Percentiles rank a stretch among this genome's conserved stretches.
Conservation (phyloP, 1,139 yeast genomes). For the Nakaseomyces nivariensis region DNA sequence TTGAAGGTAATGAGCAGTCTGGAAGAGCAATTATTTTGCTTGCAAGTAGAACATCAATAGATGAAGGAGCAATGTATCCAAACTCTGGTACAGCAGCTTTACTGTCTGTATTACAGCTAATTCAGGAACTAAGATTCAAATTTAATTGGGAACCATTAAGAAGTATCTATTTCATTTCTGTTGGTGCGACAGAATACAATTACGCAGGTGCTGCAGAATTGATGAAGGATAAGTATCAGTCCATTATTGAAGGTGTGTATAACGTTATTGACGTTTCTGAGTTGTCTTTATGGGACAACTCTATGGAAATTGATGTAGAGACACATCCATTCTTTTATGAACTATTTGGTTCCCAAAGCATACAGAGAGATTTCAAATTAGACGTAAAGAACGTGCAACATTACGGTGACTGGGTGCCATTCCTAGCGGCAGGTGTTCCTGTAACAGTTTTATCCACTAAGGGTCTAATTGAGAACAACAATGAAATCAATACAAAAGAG, state of each 20-base stretch:
- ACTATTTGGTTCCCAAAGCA: slow-evolving; percentile 22
- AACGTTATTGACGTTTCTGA: slow-evolving; percentile 59
- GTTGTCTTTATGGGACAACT: slow-evolving; percentile 41
- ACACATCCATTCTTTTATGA: slow-evolving; percentile 60
- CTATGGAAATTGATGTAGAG: slow-evolving; percentile 51
- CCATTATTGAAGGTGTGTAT: slow-evolving; percentile 52
- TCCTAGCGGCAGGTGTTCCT: slow-evolving; percentile 38
- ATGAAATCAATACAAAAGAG: background rate
- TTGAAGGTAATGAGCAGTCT: slow-evolving; percentile 72
- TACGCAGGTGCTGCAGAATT: slow-evolving; percentile 79
- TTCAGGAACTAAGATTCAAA: slow-evolving; percentile 57
- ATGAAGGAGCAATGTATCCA: slow-evolving; percentile 66
- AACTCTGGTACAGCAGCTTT: slow-evolving; percentile 69
- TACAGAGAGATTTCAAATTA: slow-evolving; percentile 8
- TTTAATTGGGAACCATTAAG: slow-evolving; percentile 81
- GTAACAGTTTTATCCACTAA: slow-evolving; percentile 6
- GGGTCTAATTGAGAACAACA: slow-evolving; percentile 18
- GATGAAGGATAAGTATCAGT: slow-evolving; percentile 49
- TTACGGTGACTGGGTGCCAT: slow-evolving; percentile 52
- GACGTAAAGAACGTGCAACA: slow-evolving; percentile 30
- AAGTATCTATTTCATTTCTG: slow-evolving; percentile 72
- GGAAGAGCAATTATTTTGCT: slow-evolving; percentile 72
- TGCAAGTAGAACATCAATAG: slow-evolving; percentile 70
- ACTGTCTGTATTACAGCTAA: slow-evolving; percentile 60
- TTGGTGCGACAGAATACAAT: slow-evolving; percentile 79